Conservation (phyloP, 108 stramenopile species). For the Asterionellopsis glacialis region DNA sequence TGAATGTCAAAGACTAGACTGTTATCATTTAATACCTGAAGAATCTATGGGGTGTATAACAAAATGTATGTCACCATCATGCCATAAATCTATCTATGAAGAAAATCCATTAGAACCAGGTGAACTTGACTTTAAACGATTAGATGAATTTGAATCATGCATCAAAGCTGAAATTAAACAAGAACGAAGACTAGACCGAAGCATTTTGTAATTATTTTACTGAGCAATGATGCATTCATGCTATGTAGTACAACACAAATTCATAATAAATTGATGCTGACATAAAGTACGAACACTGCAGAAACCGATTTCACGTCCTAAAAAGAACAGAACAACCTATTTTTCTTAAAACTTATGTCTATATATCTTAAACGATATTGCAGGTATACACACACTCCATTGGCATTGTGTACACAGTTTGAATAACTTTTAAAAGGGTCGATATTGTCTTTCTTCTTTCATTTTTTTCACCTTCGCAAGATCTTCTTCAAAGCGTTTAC, state of each 20-base stretch:
- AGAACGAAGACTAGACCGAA: too few relatives aligned
- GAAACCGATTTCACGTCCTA: too few relatives aligned
- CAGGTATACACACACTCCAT: too few relatives aligned
- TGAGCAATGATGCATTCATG: too few relatives aligned
- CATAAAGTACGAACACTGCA: too few relatives aligned
- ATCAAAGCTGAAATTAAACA: constrained; percentile 11
- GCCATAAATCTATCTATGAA: constrained; percentile 23
- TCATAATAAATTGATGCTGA: too few relatives aligned
- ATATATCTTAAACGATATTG: too few relatives aligned
- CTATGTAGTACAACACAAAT: too few relatives aligned
- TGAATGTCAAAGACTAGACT: not conserved
- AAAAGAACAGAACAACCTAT: too few relatives aligned
- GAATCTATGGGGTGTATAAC: constrained; percentile 19
- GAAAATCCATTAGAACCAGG: constrained; percentile 23
- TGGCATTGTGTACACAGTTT: too few relatives aligned
- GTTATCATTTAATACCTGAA: constrained; percentile 1
- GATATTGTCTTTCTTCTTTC: constrained; percentile 73
- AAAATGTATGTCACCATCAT: constrained; percentile 23
- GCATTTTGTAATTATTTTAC: too few relatives aligned
- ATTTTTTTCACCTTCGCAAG: constrained; percentile 70
- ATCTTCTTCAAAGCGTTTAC: constrained; percentile 72
- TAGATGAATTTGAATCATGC: constrained; percentile 17
- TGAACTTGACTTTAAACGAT: constrained; percentile 24
- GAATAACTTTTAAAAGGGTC: constrained; percentile 74
- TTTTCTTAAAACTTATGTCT: too few relatives aligned